Evolutionary conservation across 768 basidiomycete genomes (phyloP).

Genomic region (Serendipita sp.): DNA sequence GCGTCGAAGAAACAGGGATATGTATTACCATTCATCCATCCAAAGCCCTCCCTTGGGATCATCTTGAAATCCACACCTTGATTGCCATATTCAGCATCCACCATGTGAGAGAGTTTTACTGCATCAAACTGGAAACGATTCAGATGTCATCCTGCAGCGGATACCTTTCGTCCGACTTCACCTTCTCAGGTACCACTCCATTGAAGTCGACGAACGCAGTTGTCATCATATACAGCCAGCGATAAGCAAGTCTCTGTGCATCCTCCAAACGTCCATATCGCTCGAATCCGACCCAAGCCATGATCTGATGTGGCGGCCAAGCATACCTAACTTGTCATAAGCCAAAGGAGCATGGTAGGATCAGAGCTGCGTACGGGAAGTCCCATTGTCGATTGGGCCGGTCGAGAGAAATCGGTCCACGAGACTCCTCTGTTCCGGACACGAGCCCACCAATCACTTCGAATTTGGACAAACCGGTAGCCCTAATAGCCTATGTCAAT

Average conservation of each 20-base stretch:
- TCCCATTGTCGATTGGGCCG: constrained; percentile 99
- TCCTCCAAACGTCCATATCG: constrained; percentile 92
- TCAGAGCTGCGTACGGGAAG: constrained; percentile 58
- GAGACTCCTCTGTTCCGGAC: constrained; percentile 90
- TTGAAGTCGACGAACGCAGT: constrained; percentile 93
- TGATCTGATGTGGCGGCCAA: constrained; percentile 96
- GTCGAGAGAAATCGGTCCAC: constrained; percentile 89
- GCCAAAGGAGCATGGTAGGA: constrained; percentile 9
- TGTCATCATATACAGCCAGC: constrained; percentile 99
- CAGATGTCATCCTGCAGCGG: constrained; percentile 4
- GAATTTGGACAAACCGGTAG: constrained; percentile 81
- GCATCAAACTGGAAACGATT: constrained; percentile 61
- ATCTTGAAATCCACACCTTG: constrained; percentile 96
- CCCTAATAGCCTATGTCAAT: constrained; percentile 27
- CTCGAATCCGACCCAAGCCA: constrained; percentile 94
- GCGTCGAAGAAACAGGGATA: constrained; percentile 3
- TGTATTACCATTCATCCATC: constrained; percentile 88
- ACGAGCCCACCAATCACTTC: constrained; percentile 92
- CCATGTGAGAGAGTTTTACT: constrained; percentile 85
- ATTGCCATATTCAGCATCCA: constrained; percentile 94
- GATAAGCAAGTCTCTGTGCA: constrained; percentile 82
- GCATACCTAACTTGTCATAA: constrained; percentile 36
- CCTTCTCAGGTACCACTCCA: constrained; percentile 96
- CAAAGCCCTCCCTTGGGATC: constrained; percentile 94
- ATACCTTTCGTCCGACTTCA: constrained; percentile 17